Evolutionary conservation across 495 filamentous ascomycete genomes (phyloP), one percentile per base, ranked within the genome.

Genomic region (Penicillium odoratum): DNA sequence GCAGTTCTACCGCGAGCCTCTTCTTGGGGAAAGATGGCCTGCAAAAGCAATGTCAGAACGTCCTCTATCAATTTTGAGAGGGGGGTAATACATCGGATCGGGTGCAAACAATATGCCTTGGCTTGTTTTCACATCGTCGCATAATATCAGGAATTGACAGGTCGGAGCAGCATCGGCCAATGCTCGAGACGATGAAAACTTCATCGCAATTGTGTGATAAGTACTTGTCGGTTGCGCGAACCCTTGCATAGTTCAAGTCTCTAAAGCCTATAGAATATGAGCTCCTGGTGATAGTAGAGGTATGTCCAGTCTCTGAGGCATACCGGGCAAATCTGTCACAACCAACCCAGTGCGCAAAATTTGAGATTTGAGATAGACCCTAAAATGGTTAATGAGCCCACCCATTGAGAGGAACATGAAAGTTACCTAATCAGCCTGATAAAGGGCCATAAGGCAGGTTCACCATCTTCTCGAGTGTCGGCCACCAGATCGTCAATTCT

Each of bases 261-360:
- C 66, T 59, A 8, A 74, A 65, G 7, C 60, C 60, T 62, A 40
- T 8, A 28, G 44, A 47, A 1, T n/a, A 13, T 46, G 5, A 55
- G 31, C 40, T 11, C 3, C 21, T 21, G 38, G 8, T 7, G 28
- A 29, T 28, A 29, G 21, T 11, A 21, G 7, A 29, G 9, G 16
- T 18, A 21, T 0, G 1, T 47, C 42, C 11, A 7, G 9, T 53
- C 13, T 5, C 5, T 25, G 16, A 13, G 48, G 29, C 51, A 40
- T 65, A 75, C 73, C 73, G 5, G 73, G 73, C 13, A 74, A 46
- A 48, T 75, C 73, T 2, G 69, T 63, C 26, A 75, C 31, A 4
- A 75, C 56, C 18, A 75, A 45, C 0, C 72, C 72, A 4, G 51
- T 69, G 1, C 55, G 49, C 49, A 73, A 48, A 25, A 75, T 52